These are phyloP conservation scores for Magnaporthiopsis incrustans DNA, from an alignment of 2,329 filamentous ascomycete species.

Conservation along the genomic window DNA sequence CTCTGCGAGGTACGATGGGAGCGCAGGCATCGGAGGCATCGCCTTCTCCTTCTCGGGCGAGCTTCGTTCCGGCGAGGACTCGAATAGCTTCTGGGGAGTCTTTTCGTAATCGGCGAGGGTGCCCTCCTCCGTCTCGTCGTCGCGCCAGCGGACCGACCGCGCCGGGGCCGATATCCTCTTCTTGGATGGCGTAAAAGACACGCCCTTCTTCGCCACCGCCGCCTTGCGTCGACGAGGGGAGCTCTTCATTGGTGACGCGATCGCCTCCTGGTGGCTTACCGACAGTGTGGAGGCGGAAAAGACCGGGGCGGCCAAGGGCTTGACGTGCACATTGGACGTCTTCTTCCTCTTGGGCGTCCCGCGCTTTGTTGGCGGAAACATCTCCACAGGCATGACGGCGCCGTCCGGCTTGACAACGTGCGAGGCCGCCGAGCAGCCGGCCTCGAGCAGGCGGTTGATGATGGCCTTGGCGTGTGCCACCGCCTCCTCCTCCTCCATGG, in stretches of 20 bases:
- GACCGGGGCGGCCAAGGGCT: slow-evolving; percentile 36
- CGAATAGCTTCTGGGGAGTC: slow-evolving; percentile 62
- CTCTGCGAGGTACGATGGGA: slow-evolving; percentile 40
- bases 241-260: slow-evolving; percentile 59
- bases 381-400: slow-evolving; percentile 49
- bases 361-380: slow-evolving; percentile 60
- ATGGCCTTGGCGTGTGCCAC: slow-evolving; percentile 70
- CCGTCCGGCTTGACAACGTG: slow-evolving; percentile 91
- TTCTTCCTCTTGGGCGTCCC: slow-evolving; percentile 74
- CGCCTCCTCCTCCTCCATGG: slow-evolving; percentile 77
- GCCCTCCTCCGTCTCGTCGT: slow-evolving; percentile 76
- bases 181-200: slow-evolving; percentile 77
- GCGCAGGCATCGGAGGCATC: slow-evolving; percentile 31
- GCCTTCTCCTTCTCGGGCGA: slow-evolving; percentile 37
- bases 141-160: slow-evolving; percentile 82
- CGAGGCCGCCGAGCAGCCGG: slow-evolving; percentile 64
- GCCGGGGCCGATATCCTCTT: slow-evolving; percentile 55
- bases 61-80: slow-evolving; percentile 8
- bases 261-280: slow-evolving; percentile 27
- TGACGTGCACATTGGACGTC: slow-evolving; percentile 30
- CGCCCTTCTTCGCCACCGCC: slow-evolving; percentile 54
- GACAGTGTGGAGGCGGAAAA: slow-evolving; percentile 25
- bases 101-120: slow-evolving; percentile 84
- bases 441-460: slow-evolving; percentile 69
- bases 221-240: slow-evolving; percentile 75